Evolutionary conservation across 345 rosid genomes (phyloP).

Genomic region (Cochlearia excelsa): DNA sequence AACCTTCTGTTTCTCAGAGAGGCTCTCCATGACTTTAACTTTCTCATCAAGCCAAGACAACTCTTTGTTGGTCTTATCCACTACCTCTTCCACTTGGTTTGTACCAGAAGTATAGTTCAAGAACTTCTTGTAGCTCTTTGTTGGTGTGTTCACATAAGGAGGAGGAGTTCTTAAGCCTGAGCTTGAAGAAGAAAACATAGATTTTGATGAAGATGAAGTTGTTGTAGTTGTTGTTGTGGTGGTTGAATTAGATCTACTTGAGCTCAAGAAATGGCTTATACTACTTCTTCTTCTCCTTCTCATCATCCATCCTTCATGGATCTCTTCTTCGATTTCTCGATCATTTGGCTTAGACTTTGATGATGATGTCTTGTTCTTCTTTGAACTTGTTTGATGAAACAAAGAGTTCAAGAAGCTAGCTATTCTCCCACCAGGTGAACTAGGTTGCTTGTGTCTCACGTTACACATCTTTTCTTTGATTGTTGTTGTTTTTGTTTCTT

Average conservation of each 20-base stretch:
- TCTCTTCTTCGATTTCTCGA: constrained; percentile 52
- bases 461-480: constrained; percentile 46
- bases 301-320: constrained; percentile 36
- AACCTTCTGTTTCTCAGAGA: constrained; percentile 31
- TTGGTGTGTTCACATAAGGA: constrained; percentile 55
- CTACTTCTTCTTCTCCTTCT: constrained; percentile 84
- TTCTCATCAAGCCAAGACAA: constrained; percentile 38
- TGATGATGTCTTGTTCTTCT: constrained; percentile 50
- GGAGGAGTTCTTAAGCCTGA: constrained; percentile 83
- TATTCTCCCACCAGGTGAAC: constrained; percentile 84
- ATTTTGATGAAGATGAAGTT: constrained; percentile 40
- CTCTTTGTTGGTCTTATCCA: constrained; percentile 25
- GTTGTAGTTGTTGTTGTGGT: constrained; percentile 16
- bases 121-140: constrained; percentile 52
- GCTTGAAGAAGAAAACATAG: constrained; percentile 56
- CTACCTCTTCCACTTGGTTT: constrained; percentile 39
- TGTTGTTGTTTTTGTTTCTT: constrained; percentile 28
- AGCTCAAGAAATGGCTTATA: constrained; percentile 77
- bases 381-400: constrained; percentile 69
- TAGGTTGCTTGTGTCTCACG: constrained; percentile 69
- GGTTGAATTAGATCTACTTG: constrained; percentile 44
- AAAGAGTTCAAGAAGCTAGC: constrained; percentile 90
- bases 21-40: constrained; percentile 33
- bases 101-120: constrained; percentile 51
- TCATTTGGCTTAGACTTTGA: constrained; percentile 39